These are phyloP conservation scores for Fusarium graminum DNA, from an alignment of 2,329 filamentous ascomycete species.

Conservation along the genomic window DNA sequence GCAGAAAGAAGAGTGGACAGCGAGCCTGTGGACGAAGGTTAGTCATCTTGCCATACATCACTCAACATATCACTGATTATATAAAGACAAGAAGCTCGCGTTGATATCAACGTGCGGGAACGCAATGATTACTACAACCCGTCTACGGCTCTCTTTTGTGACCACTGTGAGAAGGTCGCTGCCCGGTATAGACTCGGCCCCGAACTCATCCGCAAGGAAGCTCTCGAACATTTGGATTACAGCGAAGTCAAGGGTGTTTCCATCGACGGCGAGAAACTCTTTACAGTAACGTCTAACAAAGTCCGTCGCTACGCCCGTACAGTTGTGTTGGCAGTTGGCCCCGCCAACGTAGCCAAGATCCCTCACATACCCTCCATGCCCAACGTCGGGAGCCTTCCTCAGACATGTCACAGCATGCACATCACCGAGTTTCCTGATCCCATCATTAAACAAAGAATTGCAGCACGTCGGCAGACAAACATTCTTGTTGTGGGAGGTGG, in stretches of 20 bases:
- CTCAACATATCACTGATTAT: neutral
- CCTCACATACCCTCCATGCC: conserved; percentile 56
- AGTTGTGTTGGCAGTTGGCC: conserved; percentile 78
- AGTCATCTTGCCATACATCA: conserved; percentile 25
- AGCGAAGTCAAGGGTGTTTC: conserved; percentile 61
- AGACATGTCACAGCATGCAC: conserved; percentile 74
- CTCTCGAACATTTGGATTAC: conserved; percentile 72
- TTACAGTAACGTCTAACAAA: conserved; percentile 72
- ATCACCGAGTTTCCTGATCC: conserved; percentile 70
- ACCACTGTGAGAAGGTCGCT: conserved; percentile 71
- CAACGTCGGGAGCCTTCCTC: conserved; percentile 48
- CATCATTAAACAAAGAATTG: conserved; percentile 66
- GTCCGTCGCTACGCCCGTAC: conserved; percentile 68
- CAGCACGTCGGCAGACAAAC: conserved; percentile 65
- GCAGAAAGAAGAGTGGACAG: conserved; percentile 70
- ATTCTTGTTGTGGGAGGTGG: conserved; percentile 81
- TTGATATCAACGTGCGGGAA: conserved; percentile 74
- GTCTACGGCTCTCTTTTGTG: conserved; percentile 70
- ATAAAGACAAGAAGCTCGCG: conserved; percentile 57
- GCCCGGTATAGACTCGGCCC: conserved; percentile 63
- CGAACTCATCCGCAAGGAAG: conserved; percentile 71
- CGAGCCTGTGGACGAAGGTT: conserved; percentile 59
- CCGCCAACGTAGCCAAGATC: conserved; percentile 70
- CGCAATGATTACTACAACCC: conserved; percentile 78
- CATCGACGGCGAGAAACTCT: conserved; percentile 67